phyloP scores from a whole-genome alignment of 108 stramenopile genomes.

The Fistulifera solaris region DNA sequence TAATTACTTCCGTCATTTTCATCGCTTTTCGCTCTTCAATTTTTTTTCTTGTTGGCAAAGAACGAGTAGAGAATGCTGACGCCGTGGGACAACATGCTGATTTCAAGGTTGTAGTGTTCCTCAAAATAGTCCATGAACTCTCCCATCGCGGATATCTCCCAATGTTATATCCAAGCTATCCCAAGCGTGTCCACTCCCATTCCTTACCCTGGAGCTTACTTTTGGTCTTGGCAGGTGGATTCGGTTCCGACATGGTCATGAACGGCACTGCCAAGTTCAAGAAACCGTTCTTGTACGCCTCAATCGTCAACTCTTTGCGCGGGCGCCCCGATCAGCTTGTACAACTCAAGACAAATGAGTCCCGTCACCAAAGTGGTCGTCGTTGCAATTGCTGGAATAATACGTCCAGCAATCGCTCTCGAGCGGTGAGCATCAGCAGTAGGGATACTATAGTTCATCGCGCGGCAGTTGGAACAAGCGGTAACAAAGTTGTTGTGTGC shows the following conservation, averaged over 20 bases:
- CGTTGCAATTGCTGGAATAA: constrained; percentile 99
- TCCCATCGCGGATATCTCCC: constrained; percentile 81
- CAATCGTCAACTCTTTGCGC: constrained; percentile 80
- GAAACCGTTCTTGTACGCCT: constrained; percentile 94
- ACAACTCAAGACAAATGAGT: constrained; percentile 91
- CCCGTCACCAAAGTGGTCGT: constrained; percentile 98
- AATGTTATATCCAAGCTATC: constrained; percentile 86
- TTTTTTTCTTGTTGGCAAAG: constrained; percentile 96
- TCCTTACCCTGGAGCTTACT: constrained; percentile 82
- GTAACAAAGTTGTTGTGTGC: constrained; percentile 97
- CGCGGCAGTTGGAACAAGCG: constrained; percentile 92
- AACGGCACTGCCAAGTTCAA: constrained; percentile 93
- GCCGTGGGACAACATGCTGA: constrained; percentile 95
- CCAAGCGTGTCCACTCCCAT: constrained; percentile 96
- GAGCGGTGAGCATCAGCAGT: constrained; percentile 96
- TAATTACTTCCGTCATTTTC: constrained; percentile 86
- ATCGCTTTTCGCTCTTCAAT: constrained; percentile 90
- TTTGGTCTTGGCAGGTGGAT: constrained; percentile 78
- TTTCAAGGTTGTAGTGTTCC: constrained; percentile 89
- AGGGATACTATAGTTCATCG: constrained; percentile 93
- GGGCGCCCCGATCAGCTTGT: constrained; percentile 90
- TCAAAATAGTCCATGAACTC: constrained; percentile 90
- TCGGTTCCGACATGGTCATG: constrained; percentile 94
- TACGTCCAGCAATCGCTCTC: constrained; percentile 96
- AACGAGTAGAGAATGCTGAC: constrained; percentile 94